Evolutionary conservation across 768 basidiomycete species (phyloP).

Genomic region (Tylopilus cervinicoccineus): DNA sequence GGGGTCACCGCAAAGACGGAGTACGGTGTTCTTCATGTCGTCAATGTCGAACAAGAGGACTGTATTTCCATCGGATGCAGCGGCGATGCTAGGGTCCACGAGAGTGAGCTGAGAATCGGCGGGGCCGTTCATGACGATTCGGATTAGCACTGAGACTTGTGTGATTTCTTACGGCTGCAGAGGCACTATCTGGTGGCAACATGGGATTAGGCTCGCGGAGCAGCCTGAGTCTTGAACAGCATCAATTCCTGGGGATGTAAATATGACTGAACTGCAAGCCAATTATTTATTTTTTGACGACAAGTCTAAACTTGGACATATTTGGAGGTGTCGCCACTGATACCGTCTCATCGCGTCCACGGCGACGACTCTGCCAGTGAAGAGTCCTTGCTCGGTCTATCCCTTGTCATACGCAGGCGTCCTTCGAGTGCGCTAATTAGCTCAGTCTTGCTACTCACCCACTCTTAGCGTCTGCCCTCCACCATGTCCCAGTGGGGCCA

Average conservation of each 20-base stretch:
- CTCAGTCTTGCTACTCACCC: background rate
- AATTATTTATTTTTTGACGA: background rate
- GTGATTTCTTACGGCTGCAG: no score
- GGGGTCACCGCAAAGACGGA: background rate
- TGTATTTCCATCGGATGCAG: background rate
- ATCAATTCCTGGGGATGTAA: no score
- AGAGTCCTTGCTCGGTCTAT: background rate
- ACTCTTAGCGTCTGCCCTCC: background rate
- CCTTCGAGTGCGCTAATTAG: background rate
- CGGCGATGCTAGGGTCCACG: background rate
- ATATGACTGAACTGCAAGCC: background rate
- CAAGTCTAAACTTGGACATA: conserved; percentile 10
- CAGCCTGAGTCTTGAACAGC: no score
- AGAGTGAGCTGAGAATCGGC: background rate
- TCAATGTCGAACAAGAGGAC: background rate
- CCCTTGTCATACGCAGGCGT: background rate
- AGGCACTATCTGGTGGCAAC: no score
- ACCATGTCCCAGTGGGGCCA: conserved; percentile 80
- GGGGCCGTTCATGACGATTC: background rate
- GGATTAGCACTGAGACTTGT: no score
- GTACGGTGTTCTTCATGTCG: conserved; percentile 1
- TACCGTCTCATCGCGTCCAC: background rate
- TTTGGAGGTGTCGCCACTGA: conserved; percentile 6
- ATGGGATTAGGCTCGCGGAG: no score
- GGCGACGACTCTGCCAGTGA: conserved; percentile 3